Evolutionary conservation across 352 stramenopile genomes (phyloP), one percentile per base, ranked within the genome.

Genomic region (Phytopythium cucurbitacearum): DNA sequence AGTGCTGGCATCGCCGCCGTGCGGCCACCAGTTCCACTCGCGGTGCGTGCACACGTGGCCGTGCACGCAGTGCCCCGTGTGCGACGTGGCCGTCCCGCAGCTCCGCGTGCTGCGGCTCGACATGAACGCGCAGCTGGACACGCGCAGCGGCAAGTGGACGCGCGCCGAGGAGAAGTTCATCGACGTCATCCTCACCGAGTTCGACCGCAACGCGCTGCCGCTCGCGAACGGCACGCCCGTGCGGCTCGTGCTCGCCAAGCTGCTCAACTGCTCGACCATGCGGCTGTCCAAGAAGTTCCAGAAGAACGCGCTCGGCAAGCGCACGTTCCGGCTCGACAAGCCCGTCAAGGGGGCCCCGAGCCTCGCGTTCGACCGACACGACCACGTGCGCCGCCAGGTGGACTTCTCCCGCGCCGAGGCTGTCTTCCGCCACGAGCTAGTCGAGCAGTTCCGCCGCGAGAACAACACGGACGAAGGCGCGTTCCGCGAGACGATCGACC

Each of bases 251-350:
- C 67, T 94, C 10, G 81, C 84, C 36, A 91, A 86, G 64, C 69
- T 94, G 59, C 84, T 94, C 48, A 94, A 94, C 60, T 94, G 84
- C 62, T 92, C 81, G 48, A 90, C 84, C n/a, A 94, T 94, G 84
- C 71, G 84, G 21, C 60, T 94, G 34, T 94, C 84, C 12, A 94
- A 94, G 60, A 94, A 94, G 62, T 94, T 94, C 55, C 84, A 94
- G 57, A 92, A 92, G 64, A 94, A 94, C 56, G 84, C 84, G 34
- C 62, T 94, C 36, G 84, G 84, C 34, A 94, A 94, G 57, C 68
- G 82, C 12, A 94, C 84, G n/a, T 94, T 91, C 59, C 76, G 80
- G 10, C 73, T 94, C 43, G 69, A 68, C 7, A 91, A 92, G 54
- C 78, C 80, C 0, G 51, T 43, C 39, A 85, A 89, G 57, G 81